phyloP scores from a whole-genome alignment of 2,329 filamentous ascomycete genomes.

The Colletotrichum sp. region DNA sequence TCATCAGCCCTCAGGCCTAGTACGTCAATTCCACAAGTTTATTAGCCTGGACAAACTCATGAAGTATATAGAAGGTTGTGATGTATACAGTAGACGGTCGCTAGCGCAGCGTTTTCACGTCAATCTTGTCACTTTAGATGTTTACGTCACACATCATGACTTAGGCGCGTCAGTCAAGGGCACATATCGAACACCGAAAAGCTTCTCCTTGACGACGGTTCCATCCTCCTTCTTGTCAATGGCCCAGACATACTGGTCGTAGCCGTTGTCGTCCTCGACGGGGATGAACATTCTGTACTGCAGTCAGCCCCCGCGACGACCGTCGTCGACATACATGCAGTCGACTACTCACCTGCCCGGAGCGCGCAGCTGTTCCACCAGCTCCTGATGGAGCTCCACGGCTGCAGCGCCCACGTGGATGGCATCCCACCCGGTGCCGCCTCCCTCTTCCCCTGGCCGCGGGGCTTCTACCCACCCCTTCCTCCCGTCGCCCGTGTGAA shows the following conservation, averaged over 20 bases:
- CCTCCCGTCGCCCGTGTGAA: slow-evolving; percentile 77
- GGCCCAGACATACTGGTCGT: slow-evolving; percentile 72
- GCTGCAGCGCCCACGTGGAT: slow-evolving; percentile 96
- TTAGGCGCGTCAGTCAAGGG: slow-evolving; percentile 74
- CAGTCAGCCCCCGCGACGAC: background rate
- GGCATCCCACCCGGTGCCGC: slow-evolving; percentile 76
- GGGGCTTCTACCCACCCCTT: slow-evolving; percentile 62
- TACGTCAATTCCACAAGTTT: too few species aligned
- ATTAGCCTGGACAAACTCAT: too few species aligned
- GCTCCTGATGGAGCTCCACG: slow-evolving; percentile 69
- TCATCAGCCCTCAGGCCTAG: too few species aligned
- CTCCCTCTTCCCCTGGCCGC: slow-evolving; percentile 49
- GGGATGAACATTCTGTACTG: slow-evolving; percentile 76
- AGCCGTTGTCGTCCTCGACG: slow-evolving; percentile 58
- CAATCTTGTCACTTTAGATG: too few species aligned
- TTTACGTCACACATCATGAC: too few species aligned
- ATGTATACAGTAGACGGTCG: too few species aligned
- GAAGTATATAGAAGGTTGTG: too few species aligned
- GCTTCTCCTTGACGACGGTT: slow-evolving; percentile 60
- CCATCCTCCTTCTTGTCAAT: slow-evolving; percentile 76
- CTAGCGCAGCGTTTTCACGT: too few species aligned
- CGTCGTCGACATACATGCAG: background rate
- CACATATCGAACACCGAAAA: slow-evolving; percentile 79
- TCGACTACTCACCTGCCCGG: slow-evolving; percentile 66
- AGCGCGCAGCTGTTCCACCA: slow-evolving; percentile 78